Base-by-base conservation (phyloP, 345 rosid species). In the Camelina sativa region DNA sequence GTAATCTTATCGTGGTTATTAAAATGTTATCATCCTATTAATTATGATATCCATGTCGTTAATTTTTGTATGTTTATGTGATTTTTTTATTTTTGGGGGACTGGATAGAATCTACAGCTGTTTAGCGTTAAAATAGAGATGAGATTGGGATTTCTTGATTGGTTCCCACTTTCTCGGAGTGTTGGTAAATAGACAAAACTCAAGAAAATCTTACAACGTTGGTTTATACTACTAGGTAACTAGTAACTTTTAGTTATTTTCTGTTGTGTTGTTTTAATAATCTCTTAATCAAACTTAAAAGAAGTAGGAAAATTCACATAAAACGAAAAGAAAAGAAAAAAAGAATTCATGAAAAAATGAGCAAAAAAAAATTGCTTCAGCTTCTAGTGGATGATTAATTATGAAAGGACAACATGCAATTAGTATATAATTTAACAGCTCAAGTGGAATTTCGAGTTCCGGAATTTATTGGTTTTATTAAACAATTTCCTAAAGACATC, bases 371-470 rank as follows among this genome's bases (percentile, higher is more conserved):
- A n/a, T n/a, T n/a, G n/a, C n/a, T n/a, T n/a, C 12, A 34, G 65
- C 77, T 43, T 32, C 50, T 54, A 43, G 64, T 47, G 52, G 11
- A 51, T 71, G 37, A 32, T 34, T 34, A 34, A 63, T 3, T 12
- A 22, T 30, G 11, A 53, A 54, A 59, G 55, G 55, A 60, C 40
- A 60, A 60, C 60, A n/a, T 32, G 57, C 32, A 23, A 57, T 66
- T 46, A 17, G 30, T 25, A 7, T 43, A 20, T 62, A 62, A 35
- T 34, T 34, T 54, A 55, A 76, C 34, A 44, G 35, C 51, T 62
- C 65, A 69, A 76, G 70, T 62, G 32, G 17, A 54, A 16, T 69
- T n/a, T 76, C 75, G 80, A 69, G 65, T 69, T 54, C 23, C 70
- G 65, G 32, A 44, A 69, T 69, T 68, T 56, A 55, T 62, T 69